A percentile compares a stretch with the other conserved stretches of the same genome.
Conservation (phyloP, 805 yeast species). For the Metschnikowia arizonensis region DNA sequence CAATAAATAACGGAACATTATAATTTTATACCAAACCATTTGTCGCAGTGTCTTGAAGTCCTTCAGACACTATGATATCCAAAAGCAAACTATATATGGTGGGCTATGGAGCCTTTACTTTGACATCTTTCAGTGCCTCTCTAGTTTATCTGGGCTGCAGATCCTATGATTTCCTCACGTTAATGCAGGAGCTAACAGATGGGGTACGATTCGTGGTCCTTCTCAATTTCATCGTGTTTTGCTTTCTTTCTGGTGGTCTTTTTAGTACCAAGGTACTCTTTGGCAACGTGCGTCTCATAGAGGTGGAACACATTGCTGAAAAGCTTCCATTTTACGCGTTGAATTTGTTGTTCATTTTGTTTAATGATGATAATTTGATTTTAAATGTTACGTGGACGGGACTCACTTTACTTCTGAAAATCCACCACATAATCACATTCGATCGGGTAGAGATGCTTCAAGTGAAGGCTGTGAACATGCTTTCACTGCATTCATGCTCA, state of each 20-base stretch:
- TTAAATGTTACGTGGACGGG: constrained; percentile 40
- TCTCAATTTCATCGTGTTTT: constrained; percentile 17
- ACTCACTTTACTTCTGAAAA: constrained; percentile 42
- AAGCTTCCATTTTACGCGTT: constrained; percentile 31
- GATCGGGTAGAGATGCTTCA: constrained; percentile 46
- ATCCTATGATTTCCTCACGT: constrained; percentile 14
- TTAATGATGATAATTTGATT: constrained; percentile 58
- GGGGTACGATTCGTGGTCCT: constrained; percentile 14
- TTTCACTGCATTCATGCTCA: constrained; percentile 15
- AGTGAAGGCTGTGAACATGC: constrained; percentile 26
- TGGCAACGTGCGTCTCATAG: constrained; percentile 72
- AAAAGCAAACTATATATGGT: constrained; percentile 1
- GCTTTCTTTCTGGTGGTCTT: constrained; percentile 18
- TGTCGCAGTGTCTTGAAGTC: neutral
- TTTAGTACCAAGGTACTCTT: constrained; percentile 48
- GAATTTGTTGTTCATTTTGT: constrained; percentile 59
- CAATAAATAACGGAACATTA: neutral
- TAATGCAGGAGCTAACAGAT: constrained; percentile 17
- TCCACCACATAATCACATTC: constrained; percentile 70
- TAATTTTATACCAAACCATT: neutral
- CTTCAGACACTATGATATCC: neutral
- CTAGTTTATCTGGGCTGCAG: constrained; percentile 12
- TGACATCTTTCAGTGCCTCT: constrained; percentile 10
- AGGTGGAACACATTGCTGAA: constrained; percentile 58
- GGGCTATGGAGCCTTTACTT: constrained; percentile 15